Percentiles rank a stretch among this genome's conserved stretches.
Conservation (phyloP, 495 filamentous ascomycete genomes). For the Articulospora tetracladia region DNA sequence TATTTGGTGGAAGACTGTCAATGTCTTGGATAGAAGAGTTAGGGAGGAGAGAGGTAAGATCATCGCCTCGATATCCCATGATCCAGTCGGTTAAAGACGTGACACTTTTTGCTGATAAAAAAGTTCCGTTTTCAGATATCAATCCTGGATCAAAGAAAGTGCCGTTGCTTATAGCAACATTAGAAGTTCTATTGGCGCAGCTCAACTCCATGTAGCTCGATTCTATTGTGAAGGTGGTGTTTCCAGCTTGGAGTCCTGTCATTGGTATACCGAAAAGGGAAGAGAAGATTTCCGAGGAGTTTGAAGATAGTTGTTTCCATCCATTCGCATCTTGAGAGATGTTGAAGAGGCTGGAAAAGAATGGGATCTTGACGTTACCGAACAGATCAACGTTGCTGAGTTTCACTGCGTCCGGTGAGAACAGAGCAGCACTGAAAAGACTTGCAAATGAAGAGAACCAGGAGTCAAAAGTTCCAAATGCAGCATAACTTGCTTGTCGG, state of each 20-base stretch:
- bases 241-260: constrained; percentile 12
- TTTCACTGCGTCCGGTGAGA: constrained; percentile 14
- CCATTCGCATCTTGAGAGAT: constrained; percentile 9
- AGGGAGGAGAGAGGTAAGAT: constrained; percentile 8
- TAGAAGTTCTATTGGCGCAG: constrained; percentile 11
- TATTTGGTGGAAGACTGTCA: constrained; percentile 5
- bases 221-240: constrained; percentile 14
- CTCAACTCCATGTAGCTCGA: constrained; percentile 15
- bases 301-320: constrained; percentile 8
- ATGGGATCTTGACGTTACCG: constrained; percentile 23
- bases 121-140: constrained; percentile 15
- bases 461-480: neutral
- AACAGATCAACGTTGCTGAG: constrained; percentile 7
- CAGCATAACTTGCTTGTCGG: constrained; percentile 11
- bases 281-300: constrained; percentile 6
- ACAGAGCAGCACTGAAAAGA: constrained; percentile 10
- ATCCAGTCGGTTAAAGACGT: constrained; percentile 9
- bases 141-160: constrained; percentile 11
- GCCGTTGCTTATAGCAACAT: neutral
- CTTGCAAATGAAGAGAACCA: constrained; percentile 16
- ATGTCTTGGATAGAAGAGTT: constrained; percentile 8
- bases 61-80: constrained; percentile 17
- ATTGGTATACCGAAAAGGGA: constrained; percentile 20
- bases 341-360: constrained; percentile 9
- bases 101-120: constrained; percentile 3